Conservation (phyloP, 345 rosid species). For the Excoecaria agallocha region DNA sequence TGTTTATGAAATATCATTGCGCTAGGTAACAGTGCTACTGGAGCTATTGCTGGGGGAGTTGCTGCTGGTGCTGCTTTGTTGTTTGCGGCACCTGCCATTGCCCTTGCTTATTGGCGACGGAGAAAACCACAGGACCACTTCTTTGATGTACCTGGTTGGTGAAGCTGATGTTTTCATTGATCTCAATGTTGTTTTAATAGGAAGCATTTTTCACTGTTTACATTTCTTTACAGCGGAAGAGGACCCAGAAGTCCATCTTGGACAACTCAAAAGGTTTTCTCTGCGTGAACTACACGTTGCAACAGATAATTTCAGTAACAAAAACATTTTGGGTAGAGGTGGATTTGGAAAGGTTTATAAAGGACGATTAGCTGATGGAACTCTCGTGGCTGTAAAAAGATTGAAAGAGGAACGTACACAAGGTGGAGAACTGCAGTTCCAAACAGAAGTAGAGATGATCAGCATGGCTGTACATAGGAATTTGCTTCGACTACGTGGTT, state of each 20-base stretch:
- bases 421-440: constrained; percentile 88
- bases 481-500: constrained; percentile 78
- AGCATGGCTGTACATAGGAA: constrained; percentile 96
- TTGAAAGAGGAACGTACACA: constrained; percentile 83
- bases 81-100: constrained; percentile 89
- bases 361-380: constrained; percentile 76
- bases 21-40: constrained; percentile 63
- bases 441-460: constrained; percentile 90
- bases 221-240: constrained; percentile 72
- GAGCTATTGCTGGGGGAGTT: constrained; percentile 95
- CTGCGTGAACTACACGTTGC: constrained; percentile 86
- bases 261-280: constrained; percentile 85
- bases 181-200: background rate
- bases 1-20: constrained; percentile 17
- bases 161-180: constrained; percentile 12
- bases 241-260: constrained; percentile 89
- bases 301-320: constrained; percentile 70
- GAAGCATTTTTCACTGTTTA: constrained; percentile 13
- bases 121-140: constrained; percentile 81
- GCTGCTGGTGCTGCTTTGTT: constrained; percentile 96
- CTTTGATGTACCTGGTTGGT: constrained; percentile 94
- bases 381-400: constrained; percentile 82
- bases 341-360: constrained; percentile 92
- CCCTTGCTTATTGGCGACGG: constrained; percentile 68
- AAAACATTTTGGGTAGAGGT: constrained; percentile 73